Base-by-base conservation (phyloP, 768 basidiomycete genomes). In the Tylopilus plumbeoviolaceoides region DNA sequence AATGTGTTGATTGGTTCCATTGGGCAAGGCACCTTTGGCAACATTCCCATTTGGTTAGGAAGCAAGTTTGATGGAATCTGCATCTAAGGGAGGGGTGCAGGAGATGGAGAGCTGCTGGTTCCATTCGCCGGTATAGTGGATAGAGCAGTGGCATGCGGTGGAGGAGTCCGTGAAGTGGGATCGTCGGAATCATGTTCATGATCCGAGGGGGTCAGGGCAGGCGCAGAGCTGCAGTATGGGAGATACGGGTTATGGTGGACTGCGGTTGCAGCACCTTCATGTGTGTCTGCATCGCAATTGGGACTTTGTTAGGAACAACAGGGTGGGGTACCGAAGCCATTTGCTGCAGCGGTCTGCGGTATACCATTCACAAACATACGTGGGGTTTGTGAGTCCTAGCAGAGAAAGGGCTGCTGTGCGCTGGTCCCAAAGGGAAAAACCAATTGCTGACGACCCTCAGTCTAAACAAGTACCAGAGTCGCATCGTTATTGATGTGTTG, bases 191-290 rank as follows among this genome's bases (percentile, higher is more conserved):
- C 58, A 65, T 70, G 31, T 70, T 60, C 56, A 65, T 57, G 14
- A 72, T 63, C 12, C 79, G 76, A 5, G 60, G 63, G 14, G 65
- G 60, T 18, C 60, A 58, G 1, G 80, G 78, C 21, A 63, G 56
- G 4, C 63, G 65, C 42, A 65, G 20, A 20, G 57, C 52, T 15
- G 60, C 23, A 77, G 80, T 67, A 80, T 80, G 27, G 73, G 78
- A 51, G 77, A 83, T 76, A 40, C 83, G 84, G 2, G 83, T 78
- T 2, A 79, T 68, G 0, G 71, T 66, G 18, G 70, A 68, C 14
- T 84, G 78, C 0, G 81, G 68, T 5, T 71, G 81, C 72, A 86
- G 77, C 63, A 81, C 79, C 73, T 84, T 84, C 62, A 82, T 67
- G 48, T 81, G 81, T 11, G 82, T 76, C 44, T 78, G 77, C 61